Evolutionary conservation across 768 basidiomycete genomes (phyloP), one percentile per base, ranked within the genome.

Genomic region (Hericium rajendrae): DNA sequence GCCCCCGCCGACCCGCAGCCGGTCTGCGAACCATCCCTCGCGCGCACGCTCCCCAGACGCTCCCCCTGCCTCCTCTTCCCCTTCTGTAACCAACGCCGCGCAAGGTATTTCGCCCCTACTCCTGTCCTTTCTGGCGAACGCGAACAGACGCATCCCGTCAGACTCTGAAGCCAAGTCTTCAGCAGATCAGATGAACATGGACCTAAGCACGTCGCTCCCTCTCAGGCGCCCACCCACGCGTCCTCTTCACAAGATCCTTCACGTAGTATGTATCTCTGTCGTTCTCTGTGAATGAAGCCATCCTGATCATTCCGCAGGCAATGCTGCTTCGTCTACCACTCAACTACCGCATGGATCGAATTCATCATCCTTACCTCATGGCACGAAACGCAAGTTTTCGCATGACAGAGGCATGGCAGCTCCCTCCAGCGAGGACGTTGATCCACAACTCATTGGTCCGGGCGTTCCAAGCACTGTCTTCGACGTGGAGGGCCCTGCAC

Each of bases 321-420:
- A 22, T 86, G 87, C 65, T 87, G 86, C 26, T 83, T 88, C 60
- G 83, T 84, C 43, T 78, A 80, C 64, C 79, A 82, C 62, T 76
- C 62, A 58, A 46, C 58, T 58, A 50, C 53, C 51, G 57, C 53
- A 62, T 57, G 57, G 58, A 54, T 56, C 59, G 46, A 62, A 54
- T 56, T 64, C 65, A 15, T 53, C 55, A 53, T 56, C 62, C 56
- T 59, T 58, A 62, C 66, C 64, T 67, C 82, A 83, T 65, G 88
- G 88, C 54, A 84, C 81, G 57, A 92, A 92, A 70, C 81, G 91
- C 63, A 93, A 93, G 73, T 85, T 90, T 76, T 90, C 89, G 22
- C 74, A 77, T 61, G 88, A 88, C 75, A 77, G 80, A 56, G 72
- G 72, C 53, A 69, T 69, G 24, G 73, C 80, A 65, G 67, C 76